A percentile compares a stretch with the other conserved stretches of the same genome.
These are phyloP conservation scores for Phytophthora boehmeriae DNA, from an alignment of 352 stramenopile genomes.

Conservation along the genomic window DNA sequence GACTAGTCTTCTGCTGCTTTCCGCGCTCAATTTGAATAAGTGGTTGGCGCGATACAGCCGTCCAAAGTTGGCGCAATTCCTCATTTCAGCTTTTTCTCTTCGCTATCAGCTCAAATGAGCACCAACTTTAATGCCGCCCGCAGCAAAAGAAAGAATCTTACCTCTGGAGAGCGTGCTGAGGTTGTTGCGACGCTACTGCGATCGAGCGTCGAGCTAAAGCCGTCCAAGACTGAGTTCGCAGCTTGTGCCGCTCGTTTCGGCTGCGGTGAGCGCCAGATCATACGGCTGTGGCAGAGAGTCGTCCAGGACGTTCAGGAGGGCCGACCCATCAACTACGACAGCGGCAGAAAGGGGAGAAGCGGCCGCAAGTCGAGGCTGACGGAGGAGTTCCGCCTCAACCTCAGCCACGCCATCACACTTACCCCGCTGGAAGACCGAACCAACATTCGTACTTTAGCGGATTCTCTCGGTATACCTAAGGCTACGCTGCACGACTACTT, in stretches of 20 bases:
- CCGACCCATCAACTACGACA: conserved; percentile 4
- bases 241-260: neutral
- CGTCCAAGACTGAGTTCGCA: neutral
- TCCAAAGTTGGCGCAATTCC: too few relatives aligned
- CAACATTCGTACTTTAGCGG: conserved; percentile 16
- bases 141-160: too few relatives aligned
- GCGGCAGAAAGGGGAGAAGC: conserved; percentile 4
- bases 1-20: too few relatives aligned
- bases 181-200: neutral
- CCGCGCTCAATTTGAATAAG: too few relatives aligned
- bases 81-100: too few relatives aligned
- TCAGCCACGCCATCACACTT: conserved; percentile 9
- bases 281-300: neutral
- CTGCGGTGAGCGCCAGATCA: neutral
- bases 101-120: too few relatives aligned
- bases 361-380: conserved; percentile 5
- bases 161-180: neutral
- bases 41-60: too few relatives aligned
- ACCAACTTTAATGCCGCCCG: too few relatives aligned
- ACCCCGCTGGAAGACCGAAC: conserved; percentile 13
- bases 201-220: neutral
- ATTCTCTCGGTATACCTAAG: conserved; percentile 7
- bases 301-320: conserved; percentile 3
- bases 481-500: conserved; percentile 10
- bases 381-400: conserved; percentile 7